phyloP scores from a whole-genome alignment of 805 yeast species.

The Kuraishia molischiana region DNA sequence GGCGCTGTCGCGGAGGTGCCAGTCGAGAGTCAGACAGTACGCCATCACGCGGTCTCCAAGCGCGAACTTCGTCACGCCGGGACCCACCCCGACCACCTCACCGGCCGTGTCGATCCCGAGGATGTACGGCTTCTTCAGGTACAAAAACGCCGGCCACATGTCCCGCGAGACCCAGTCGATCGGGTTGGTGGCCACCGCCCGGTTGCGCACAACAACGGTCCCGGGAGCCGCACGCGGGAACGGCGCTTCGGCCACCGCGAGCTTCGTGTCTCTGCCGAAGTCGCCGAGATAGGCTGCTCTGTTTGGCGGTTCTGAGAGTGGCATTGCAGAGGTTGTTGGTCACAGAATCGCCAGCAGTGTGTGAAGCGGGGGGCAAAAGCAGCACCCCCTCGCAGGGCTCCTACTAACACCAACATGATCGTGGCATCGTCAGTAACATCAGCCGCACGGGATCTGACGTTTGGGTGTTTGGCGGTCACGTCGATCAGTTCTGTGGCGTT shows the following conservation, averaged over 20 bases:
- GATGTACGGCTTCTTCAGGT: conserved; percentile 1
- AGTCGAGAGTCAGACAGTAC: background rate
- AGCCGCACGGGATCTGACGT: background rate
- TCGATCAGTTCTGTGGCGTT: background rate
- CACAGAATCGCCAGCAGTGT: too few species aligned
- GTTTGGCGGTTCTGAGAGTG: too few species aligned
- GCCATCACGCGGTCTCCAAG: conserved; percentile 7
- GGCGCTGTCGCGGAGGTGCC: background rate
- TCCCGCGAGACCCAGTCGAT: background rate
- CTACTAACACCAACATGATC: too few species aligned
- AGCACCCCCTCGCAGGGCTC: too few species aligned
- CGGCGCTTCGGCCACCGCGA: background rate
- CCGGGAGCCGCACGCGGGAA: background rate
- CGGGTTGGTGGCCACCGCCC: conserved; percentile 2
- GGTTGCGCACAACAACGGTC: conserved; percentile 1
- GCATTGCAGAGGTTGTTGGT: too few species aligned
- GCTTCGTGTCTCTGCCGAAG: background rate
- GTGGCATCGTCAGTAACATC: background rate
- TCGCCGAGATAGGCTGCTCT: background rate
- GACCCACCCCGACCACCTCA: conserved; percentile 5
- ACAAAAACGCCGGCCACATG: too few species aligned
- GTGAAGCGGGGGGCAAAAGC: too few species aligned
- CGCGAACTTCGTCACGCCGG: conserved; percentile 4
- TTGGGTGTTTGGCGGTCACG: background rate
- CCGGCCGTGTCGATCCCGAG: conserved; percentile 7